Evolutionary conservation across 805 yeast genomes (phyloP).

Genomic region (Phaffomyces antillensis): DNA sequence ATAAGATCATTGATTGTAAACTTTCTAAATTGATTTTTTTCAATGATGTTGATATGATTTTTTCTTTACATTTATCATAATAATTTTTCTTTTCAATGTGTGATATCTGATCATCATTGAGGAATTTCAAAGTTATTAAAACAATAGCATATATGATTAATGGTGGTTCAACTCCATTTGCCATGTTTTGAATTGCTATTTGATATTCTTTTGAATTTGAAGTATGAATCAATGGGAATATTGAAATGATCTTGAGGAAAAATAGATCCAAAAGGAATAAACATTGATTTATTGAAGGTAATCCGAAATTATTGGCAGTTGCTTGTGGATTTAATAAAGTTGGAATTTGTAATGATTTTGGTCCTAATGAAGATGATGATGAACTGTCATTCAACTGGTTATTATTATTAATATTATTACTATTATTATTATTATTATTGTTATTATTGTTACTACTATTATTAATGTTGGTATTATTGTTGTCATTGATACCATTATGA

Average conservation of each 20-base stretch:
- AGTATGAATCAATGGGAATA: conserved; percentile 20
- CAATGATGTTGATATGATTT: conserved; percentile 14
- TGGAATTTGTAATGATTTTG: conserved; percentile 13
- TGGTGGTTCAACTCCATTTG: conserved; percentile 13
- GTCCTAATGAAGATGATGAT: not conserved
- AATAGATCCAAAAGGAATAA: conserved; percentile 14
- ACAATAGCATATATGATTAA: conserved; percentile 14
- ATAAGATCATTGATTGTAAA: conserved; percentile 15
- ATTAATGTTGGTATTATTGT: too few species aligned
- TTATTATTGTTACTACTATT: not conserved
- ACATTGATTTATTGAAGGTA: conserved; percentile 13
- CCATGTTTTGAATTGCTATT: conserved; percentile 3
- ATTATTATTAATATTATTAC: not conserved
- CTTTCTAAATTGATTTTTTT: conserved; percentile 17
- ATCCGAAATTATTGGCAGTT: conserved; percentile 1
- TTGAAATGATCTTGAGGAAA: conserved; percentile 14
- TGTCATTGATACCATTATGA: too few species aligned
- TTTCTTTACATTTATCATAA: conserved; percentile 16
- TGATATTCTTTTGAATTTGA: conserved; percentile 8
- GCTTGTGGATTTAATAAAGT: conserved; percentile 13
- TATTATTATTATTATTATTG: too few species aligned
- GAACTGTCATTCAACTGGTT: conserved; percentile 1
- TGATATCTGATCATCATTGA: conserved; percentile 15
- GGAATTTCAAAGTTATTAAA: conserved; percentile 16
- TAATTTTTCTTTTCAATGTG: conserved; percentile 4